Percentiles rank a stretch among this genome's conserved stretches.
phyloP scores from a whole-genome alignment of 2,329 filamentous ascomycete genomes.

The Diaporthe vexans region DNA sequence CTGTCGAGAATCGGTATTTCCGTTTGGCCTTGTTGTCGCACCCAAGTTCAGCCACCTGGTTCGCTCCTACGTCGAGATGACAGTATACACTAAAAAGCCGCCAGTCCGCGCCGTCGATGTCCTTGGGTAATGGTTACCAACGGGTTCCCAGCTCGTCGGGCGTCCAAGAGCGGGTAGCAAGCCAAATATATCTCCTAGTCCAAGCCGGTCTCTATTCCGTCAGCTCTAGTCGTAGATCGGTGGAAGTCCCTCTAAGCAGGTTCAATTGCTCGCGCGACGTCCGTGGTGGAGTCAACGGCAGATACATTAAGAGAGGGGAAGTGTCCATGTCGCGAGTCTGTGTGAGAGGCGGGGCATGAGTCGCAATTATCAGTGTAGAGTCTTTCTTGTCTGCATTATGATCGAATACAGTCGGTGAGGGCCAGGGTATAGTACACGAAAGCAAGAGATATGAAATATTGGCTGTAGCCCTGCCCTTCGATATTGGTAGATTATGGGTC shows the following conservation, averaged over 20 bases:
- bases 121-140: conserved; percentile 9
- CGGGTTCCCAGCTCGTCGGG: conserved; percentile 2
- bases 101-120: conserved; percentile 35
- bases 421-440: conserved; percentile 28
- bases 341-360: conserved; percentile 34
- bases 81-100: conserved; percentile 16
- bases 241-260: not conserved
- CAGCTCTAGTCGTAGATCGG: not conserved
- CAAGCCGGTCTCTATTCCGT: not conserved
- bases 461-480: conserved; percentile 20
- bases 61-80: conserved; percentile 14
- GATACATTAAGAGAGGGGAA: conserved; percentile 26
- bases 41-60: conserved; percentile 8
- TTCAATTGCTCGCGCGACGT: conserved; percentile 6
- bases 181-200: conserved; percentile 19
- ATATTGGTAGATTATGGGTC: conserved; percentile 28
- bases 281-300: conserved; percentile 11
- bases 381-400: conserved; percentile 24
- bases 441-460: conserved; percentile 37
- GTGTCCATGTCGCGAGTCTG: conserved; percentile 24
- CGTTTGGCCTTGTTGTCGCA: not conserved
- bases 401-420: conserved; percentile 33
- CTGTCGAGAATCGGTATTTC: not conserved
- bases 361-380: conserved; percentile 15
- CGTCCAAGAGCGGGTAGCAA: not conserved